phyloP scores from a whole-genome alignment of 768 basidiomycete species.

The Antrodiella citrinella region DNA sequence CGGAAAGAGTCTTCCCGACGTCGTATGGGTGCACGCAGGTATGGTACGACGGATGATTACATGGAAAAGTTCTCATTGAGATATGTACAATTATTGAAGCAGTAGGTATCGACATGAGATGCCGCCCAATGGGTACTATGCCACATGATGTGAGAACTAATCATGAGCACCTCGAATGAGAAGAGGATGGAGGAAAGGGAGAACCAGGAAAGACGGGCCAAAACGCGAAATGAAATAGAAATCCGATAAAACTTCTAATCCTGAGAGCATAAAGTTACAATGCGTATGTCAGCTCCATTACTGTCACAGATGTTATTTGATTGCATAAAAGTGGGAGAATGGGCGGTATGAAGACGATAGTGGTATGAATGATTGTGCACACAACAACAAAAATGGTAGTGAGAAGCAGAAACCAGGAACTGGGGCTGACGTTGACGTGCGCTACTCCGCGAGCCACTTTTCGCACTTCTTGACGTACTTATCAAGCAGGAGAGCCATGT shows the following conservation, averaged over 20 bases:
- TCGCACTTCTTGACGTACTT: constrained; percentile 93
- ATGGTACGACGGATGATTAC: background rate
- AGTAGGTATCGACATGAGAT: constrained; percentile 1
- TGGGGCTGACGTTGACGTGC: too few species aligned
- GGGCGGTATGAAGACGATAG: constrained; percentile 3
- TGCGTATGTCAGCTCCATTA: constrained; percentile 14
- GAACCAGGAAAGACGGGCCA: constrained; percentile 24
- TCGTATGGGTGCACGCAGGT: too few species aligned
- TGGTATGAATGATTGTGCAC: constrained; percentile 3
- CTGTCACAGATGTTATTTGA: constrained; percentile 4
- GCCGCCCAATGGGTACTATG: constrained; percentile 1
- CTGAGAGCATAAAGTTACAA: constrained; percentile 26
- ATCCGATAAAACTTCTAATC: constrained; percentile 21
- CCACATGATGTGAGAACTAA: constrained; percentile 1
- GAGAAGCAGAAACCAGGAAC: too few species aligned
- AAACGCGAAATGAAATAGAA: background rate
- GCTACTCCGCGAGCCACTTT: constrained; percentile 82
- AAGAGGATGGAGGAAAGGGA: constrained; percentile 10
- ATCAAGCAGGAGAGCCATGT: constrained; percentile 79
- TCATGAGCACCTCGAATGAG: background rate
- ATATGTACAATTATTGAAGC: constrained; percentile 15
- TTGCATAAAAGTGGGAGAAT: background rate
- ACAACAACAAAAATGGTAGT: background rate
- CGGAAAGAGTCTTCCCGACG: background rate
- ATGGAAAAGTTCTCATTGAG: background rate